A percentile compares a stretch with the other conserved stretches of the same genome.
Evolutionary conservation across 768 basidiomycete genomes (phyloP).

Genomic region (Lactifluus volemus): DNA sequence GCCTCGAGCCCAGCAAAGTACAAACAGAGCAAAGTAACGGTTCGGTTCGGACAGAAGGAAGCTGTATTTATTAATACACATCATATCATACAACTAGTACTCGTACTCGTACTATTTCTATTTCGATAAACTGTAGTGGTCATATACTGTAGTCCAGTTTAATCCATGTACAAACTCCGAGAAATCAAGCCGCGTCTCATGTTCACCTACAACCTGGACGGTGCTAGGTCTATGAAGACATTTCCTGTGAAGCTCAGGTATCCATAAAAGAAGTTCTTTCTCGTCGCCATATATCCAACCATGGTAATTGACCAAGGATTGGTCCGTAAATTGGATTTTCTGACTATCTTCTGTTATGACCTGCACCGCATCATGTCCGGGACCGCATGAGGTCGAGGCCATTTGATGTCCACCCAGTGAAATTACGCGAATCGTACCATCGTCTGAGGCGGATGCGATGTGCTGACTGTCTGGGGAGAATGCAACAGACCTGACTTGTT

Average conservation of each 20-base stretch:
- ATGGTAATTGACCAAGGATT: background rate
- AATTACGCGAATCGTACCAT: background rate
- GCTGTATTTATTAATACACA: no score
- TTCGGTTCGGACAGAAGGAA: no score
- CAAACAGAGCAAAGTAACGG: no score
- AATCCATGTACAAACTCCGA: no score
- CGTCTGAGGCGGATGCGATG: no score
- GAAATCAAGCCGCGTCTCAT: no score
- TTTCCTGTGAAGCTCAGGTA: background rate
- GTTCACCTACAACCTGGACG: no score
- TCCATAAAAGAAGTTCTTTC: background rate
- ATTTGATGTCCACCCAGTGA: background rate
- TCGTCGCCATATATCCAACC: background rate
- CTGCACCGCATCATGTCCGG: background rate
- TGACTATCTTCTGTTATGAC: background rate
- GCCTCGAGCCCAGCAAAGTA: no score
- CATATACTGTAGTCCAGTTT: background rate
- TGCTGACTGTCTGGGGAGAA: no score
- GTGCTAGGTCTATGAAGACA: background rate
- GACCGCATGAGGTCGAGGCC: background rate
- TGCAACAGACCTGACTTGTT: no score
- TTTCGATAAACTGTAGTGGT: background rate
- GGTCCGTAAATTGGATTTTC: background rate
- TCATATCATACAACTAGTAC: no score
- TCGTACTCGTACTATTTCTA: background rate